Percentiles rank a stretch among this genome's conserved stretches.
These are phyloP conservation scores for Fusarium sterilihyphosum DNA, from an alignment of 2,329 filamentous ascomycete species.

Conservation along the genomic window DNA sequence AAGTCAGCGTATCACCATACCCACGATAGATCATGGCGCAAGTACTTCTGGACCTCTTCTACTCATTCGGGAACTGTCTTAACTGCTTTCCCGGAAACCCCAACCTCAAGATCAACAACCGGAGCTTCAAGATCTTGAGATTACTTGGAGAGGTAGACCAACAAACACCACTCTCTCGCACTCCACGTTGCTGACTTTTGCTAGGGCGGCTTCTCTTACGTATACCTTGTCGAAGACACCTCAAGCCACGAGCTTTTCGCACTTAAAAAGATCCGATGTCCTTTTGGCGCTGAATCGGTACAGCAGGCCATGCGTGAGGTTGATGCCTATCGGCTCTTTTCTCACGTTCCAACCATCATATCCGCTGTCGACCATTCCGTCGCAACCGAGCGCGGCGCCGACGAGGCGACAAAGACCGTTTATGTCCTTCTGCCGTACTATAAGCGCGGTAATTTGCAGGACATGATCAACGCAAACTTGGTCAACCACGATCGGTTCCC, in stretches of 20 bases:
- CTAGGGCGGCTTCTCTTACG: conserved; percentile 96
- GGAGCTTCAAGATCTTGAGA: conserved; percentile 94
- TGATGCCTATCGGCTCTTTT: conserved; percentile 93
- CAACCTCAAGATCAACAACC: conserved; percentile 92
- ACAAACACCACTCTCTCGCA: not conserved
- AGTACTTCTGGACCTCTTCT: conserved; percentile 87
- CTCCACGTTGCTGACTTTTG: conserved; percentile 1
- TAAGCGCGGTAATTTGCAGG: conserved; percentile 92
- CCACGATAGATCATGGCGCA: conserved; percentile 70
- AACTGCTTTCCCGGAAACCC: conserved; percentile 96
- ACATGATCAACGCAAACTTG: conserved; percentile 97
- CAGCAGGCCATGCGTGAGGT: conserved; percentile 96
- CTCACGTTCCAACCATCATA: conserved; percentile 85
- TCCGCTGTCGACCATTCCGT: conserved; percentile 85
- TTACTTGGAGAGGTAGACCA: conserved; percentile 84
- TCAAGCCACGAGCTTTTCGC: conserved; percentile 85
- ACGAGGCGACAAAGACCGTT: conserved; percentile 83
- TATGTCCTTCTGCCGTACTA: conserved; percentile 98
- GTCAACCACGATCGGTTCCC: conserved; percentile 94
- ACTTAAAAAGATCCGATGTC: conserved; percentile 98
- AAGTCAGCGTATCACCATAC: not conserved
- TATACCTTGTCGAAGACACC: conserved; percentile 97
- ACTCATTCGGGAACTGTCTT: conserved; percentile 93
- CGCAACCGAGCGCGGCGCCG: conserved; percentile 74
- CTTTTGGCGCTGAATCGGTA: conserved; percentile 96